phyloP scores from a whole-genome alignment of 345 rosid genomes.

The Citrus cavaleriei region DNA sequence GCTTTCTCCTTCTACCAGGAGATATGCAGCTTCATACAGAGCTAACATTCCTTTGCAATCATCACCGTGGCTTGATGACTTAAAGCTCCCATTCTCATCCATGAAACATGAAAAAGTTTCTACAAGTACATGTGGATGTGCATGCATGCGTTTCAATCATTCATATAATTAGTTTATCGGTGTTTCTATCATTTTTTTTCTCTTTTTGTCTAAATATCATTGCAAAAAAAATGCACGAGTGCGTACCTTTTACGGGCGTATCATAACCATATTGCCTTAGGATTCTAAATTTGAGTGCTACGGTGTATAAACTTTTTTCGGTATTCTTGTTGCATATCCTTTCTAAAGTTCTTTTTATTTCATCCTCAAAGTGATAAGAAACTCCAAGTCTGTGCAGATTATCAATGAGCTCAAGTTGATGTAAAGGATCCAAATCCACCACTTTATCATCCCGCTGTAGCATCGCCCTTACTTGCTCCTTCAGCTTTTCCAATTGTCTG shows the following conservation, averaged over 20 bases:
- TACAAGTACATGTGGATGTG: background rate
- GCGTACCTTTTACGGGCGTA: slow-evolving; percentile 24
- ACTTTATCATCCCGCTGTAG: background rate
- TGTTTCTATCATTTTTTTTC: background rate
- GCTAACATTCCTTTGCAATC: slow-evolving; percentile 4
- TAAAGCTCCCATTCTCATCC: background rate
- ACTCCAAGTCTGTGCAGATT: slow-evolving; percentile 33
- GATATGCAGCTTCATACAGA: slow-evolving; percentile 22
- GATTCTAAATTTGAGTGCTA: slow-evolving; percentile 32
- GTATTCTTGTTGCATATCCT: background rate
- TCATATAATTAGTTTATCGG: background rate
- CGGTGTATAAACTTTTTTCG: slow-evolving; percentile 11
- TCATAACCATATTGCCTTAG: slow-evolving; percentile 29
- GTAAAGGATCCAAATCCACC: no score
- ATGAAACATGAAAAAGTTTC: background rate
- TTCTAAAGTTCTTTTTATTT: slow-evolving; percentile 15
- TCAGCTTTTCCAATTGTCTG: background rate
- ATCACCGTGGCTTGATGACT: background rate
- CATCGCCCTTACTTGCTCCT: slow-evolving; percentile 8
- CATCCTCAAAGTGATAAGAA: slow-evolving; percentile 27
- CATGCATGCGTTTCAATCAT: background rate
- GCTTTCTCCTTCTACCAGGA: slow-evolving; percentile 9
- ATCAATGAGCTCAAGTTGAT: no score
- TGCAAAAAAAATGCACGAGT: background rate
- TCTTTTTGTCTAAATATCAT: background rate